phyloP scores from a whole-genome alignment of 768 basidiomycete species.

The Daedaleopsis sinensis region DNA sequence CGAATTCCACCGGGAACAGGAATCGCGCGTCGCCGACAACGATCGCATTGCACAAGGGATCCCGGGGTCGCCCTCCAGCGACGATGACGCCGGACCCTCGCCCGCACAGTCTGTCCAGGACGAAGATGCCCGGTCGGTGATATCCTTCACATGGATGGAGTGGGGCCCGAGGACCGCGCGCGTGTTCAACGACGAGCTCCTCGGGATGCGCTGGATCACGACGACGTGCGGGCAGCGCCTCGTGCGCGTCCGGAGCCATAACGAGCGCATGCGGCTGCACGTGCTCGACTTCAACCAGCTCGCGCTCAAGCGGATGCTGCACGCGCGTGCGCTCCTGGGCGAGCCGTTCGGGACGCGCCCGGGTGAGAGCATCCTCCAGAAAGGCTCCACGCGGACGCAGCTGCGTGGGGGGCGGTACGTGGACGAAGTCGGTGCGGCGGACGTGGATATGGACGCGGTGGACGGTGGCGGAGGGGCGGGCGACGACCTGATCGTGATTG shows the following conservation, averaged over 20 bases:
- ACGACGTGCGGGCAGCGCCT: conserved; percentile 35
- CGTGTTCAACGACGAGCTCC: conserved; percentile 28
- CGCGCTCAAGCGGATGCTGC: conserved; percentile 10
- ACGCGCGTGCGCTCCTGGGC: conserved; percentile 1
- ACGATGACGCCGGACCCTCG: not conserved
- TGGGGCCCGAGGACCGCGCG: conserved; percentile 30
- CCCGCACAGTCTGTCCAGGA: not conserved
- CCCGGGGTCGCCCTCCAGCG: not conserved
- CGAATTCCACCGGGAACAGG: not conserved
- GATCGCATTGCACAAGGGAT: not conserved
- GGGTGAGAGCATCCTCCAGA: conserved; percentile 10
- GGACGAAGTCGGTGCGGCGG: not conserved
- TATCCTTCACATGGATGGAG: conserved; percentile 19
- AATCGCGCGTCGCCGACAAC: not conserved
- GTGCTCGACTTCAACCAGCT: conserved; percentile 30
- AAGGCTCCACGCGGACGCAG: conserved; percentile 4
- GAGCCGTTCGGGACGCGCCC: conserved; percentile 5
- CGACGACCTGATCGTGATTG: not conserved
- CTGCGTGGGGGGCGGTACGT: not conserved
- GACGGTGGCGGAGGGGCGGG: not conserved
- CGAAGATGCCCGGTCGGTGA: not conserved
- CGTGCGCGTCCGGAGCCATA: conserved; percentile 19
- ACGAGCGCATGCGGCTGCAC: not conserved
- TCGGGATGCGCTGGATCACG: conserved; percentile 34
- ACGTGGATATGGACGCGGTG: not conserved